Evolutionary conservation across 352 stramenopile genomes (phyloP).

Genomic region (Blastocystis sp.): DNA sequence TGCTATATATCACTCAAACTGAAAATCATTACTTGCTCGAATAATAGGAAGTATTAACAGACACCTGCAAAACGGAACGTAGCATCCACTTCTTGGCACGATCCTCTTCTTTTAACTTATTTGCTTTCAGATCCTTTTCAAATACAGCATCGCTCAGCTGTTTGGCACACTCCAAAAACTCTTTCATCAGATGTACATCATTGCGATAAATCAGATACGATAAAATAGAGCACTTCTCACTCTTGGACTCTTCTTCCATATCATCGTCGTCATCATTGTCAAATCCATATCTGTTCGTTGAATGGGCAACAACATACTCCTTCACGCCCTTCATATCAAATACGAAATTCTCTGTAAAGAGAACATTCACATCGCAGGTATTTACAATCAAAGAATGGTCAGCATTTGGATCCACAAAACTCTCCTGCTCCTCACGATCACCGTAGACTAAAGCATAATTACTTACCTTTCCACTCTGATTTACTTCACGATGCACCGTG

Average conservation of each 20-base stretch:
- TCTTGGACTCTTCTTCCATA: neutral
- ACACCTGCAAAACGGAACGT: neutral
- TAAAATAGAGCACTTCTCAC: neutral
- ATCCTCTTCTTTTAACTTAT: constrained; percentile 24
- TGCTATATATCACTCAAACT: neutral
- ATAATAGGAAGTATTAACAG: neutral
- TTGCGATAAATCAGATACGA: constrained; percentile 44
- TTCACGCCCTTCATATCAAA: neutral
- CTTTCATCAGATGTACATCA: neutral
- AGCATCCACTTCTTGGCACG: neutral
- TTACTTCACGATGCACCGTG: neutral
- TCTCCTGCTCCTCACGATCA: neutral
- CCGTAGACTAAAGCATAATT: constrained; percentile 35
- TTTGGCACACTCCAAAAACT: neutral
- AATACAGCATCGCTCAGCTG: neutral
- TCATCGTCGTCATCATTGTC: neutral
- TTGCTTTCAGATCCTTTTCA: constrained; percentile 30
- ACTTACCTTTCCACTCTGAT: neutral
- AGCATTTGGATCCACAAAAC: constrained; percentile 40
- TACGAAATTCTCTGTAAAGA: neutral
- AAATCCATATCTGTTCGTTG: neutral
- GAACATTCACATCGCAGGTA: neutral
- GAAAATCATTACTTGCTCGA: too few species aligned
- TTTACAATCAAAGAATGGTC: neutral
- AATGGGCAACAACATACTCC: neutral